Conservation (phyloP, 352 stramenopile genomes). For the Globisporangium sylvaticum region DNA sequence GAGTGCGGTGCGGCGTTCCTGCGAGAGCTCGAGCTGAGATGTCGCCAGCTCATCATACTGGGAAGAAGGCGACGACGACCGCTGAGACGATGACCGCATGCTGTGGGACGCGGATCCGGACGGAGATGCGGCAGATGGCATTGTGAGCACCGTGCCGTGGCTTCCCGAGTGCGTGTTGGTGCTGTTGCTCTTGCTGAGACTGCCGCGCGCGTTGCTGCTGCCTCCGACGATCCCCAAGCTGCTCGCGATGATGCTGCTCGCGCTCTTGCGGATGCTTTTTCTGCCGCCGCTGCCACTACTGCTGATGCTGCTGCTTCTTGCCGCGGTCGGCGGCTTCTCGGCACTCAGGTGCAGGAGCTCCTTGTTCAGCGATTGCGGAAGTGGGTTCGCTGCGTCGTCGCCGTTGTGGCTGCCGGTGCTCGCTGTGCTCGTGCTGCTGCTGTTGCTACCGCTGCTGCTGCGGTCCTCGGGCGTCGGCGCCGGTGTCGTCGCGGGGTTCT, state of each 20-base stretch:
- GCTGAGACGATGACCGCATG: constrained; percentile 3
- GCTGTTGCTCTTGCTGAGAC: constrained; percentile 15
- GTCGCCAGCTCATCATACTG: constrained; percentile 3
- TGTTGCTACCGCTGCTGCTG: constrained; percentile 20
- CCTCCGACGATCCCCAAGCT: constrained; percentile 15
- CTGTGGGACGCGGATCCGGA: constrained; percentile 2
- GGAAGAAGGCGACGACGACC: constrained; percentile 7
- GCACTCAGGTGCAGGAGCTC: background rate
- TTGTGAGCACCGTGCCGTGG: constrained; percentile 17
- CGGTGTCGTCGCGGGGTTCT: constrained; percentile 3
- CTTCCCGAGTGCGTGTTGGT: constrained; percentile 1
- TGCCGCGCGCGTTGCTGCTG: constrained; percentile 8
- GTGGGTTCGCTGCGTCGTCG: constrained; percentile 4
- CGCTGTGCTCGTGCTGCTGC: constrained; percentile 18
- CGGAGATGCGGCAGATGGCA: constrained; percentile 28
- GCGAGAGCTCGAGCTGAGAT: constrained; percentile 8
- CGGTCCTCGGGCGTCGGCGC: constrained; percentile 15
- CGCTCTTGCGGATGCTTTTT: constrained; percentile 17
- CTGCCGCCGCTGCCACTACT: background rate
- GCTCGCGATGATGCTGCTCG: constrained; percentile 19
- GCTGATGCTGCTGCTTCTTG: background rate
- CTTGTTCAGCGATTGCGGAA: background rate
- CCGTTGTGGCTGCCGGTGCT: constrained; percentile 15
- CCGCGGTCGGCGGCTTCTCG: constrained; percentile 3
- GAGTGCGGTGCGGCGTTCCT: constrained; percentile 25